phyloP scores from a whole-genome alignment of 176 grass and related monocot species.

The Microstegium vimineum region DNA sequence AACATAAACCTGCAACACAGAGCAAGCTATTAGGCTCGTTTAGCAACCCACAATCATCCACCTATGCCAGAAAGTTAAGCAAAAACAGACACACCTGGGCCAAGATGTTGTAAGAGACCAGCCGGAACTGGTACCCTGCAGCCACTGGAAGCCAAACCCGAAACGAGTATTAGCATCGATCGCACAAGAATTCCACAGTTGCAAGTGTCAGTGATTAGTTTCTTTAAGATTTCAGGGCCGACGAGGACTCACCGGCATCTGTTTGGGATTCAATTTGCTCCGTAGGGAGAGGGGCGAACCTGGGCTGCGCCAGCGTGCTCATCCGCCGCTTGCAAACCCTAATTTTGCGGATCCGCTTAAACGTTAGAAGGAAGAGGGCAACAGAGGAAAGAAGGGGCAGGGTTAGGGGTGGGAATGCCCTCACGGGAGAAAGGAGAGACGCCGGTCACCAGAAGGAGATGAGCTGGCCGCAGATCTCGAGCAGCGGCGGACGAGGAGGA shows the following conservation, averaged over 20 bases:
- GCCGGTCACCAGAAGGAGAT: not conserved
- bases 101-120: constrained; percentile 93
- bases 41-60: not conserved
- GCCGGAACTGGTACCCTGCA: constrained; percentile 55
- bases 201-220: not conserved
- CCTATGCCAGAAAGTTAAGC: not conserved
- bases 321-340: constrained; percentile 62
- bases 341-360: not conserved
- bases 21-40: too few species aligned
- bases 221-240: not conserved
- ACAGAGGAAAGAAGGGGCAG: not conserved
- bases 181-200: not conserved
- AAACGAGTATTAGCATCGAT: not conserved
- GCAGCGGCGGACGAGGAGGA: constrained; percentile 22
- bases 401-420: not conserved
- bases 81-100: constrained; percentile 61
- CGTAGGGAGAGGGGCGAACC: constrained; percentile 40
- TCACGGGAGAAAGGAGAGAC: constrained; percentile 35
- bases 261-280: constrained; percentile 32
- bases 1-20: too few species aligned
- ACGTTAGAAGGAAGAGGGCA: constrained; percentile 19
- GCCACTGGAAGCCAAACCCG: constrained; percentile 21
- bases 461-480: not conserved
- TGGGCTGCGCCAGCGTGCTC: constrained; percentile 57
- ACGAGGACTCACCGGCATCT: constrained; percentile 16